Evolutionary conservation across 108 stramenopile genomes (phyloP).

Genomic region (Aurantiochytrium sp.): DNA sequence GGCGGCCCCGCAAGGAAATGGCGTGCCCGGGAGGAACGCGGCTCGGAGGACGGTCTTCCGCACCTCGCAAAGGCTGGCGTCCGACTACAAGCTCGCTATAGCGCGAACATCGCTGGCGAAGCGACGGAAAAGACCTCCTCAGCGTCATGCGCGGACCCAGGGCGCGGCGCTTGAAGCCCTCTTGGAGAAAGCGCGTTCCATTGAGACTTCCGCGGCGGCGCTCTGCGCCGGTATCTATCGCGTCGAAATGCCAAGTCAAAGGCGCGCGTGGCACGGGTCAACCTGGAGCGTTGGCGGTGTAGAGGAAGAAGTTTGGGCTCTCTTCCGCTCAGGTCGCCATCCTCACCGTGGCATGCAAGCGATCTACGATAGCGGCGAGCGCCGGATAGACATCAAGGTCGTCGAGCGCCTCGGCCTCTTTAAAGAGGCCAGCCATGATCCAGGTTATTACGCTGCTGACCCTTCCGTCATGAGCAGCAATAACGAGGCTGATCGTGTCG

Average conservation of each 20-base stretch:
- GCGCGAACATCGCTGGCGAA: no score
- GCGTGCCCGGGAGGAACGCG: no score
- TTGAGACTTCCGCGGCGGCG: neutral
- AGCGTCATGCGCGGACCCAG: no score
- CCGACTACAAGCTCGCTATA: no score
- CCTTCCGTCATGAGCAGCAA: neutral
- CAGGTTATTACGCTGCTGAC: neutral
- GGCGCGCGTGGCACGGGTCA: neutral
- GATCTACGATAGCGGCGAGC: neutral
- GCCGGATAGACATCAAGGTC: neutral
- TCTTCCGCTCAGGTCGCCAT: neutral
- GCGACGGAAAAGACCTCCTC: no score
- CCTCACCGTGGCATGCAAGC: neutral
- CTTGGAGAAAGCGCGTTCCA: no score
- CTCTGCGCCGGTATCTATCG: neutral
- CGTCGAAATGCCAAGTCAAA: neutral
- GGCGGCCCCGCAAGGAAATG: no score
- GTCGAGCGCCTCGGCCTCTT: neutral
- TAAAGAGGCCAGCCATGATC: neutral
- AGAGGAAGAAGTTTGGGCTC: neutral
- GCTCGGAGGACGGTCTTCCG: no score
- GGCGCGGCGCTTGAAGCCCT: no score
- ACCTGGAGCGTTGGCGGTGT: neutral
- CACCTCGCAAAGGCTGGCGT: no score
- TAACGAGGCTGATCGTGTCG: neutral